Evolutionary conservation across 2,329 filamentous ascomycete genomes (phyloP), one percentile per base, ranked within the genome.

Genomic region (Curvularia sp.): DNA sequence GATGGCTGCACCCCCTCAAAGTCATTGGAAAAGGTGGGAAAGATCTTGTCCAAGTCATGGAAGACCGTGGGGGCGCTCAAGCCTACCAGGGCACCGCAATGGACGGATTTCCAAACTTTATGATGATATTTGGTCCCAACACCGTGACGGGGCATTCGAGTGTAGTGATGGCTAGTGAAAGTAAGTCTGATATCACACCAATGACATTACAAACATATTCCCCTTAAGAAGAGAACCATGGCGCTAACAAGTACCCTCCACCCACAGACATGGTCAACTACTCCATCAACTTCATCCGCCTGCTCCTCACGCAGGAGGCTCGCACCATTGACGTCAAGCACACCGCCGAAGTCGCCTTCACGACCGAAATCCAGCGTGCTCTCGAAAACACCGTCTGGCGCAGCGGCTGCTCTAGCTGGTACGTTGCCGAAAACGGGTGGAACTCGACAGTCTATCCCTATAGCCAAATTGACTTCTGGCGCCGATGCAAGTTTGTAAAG

Each of bases 251-350:
- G 15, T 18, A 38, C 12, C 22, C 22, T 28, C 24, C 26, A 10
- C 31, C n/a, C 20, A 6, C n/a, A 63, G 55, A 88, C 68, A 83
- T 83, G 68, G 78, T 88, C 63, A 85, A 87, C 59, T 88, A 85
- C 69, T 81, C 83, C 0, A 69, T 89, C 9, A 84, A 85, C 0
- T 81, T 89, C 62, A 83, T 89, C 63, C 81, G 81, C 65, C 82
- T 84, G 2, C 77, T 88, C 18, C 93, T 61, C 92, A 97, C 81
- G 96, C 93, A 94, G 90, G 89, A 67, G 91, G 95, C 59, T 93
- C 95, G 73, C 89, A 95, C 74, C 95, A 93, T 83, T 90, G 97
- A 80, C 90, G 91, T 69, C 81, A 85, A 68, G 88, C 93, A 77
- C 96, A 97, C 76, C 83, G 96, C 57, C 80, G 84, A 68, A 85